Evolutionary conservation across 2,329 filamentous ascomycete species (phyloP).

Genomic region (Coniochaeta ligniaria): DNA sequence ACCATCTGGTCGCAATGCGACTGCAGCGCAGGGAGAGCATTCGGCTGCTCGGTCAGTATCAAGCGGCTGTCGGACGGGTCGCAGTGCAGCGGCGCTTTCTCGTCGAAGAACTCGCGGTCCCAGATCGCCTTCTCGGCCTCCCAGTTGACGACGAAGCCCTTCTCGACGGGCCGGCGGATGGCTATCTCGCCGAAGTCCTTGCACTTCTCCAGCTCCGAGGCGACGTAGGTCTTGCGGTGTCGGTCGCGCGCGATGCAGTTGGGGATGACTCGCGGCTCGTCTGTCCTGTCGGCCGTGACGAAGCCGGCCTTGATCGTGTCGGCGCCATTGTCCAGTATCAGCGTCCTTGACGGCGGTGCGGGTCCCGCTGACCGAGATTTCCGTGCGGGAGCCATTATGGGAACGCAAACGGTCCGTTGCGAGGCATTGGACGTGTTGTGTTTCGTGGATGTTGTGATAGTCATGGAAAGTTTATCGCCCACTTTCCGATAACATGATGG

Average conservation of each 20-base stretch:
- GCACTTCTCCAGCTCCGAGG: slow-evolving; percentile 69
- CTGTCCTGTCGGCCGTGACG: slow-evolving; percentile 33
- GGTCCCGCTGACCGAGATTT: slow-evolving; percentile 47
- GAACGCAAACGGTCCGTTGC: background rate
- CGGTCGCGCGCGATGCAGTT: slow-evolving; percentile 86
- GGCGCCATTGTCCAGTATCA: slow-evolving; percentile 90
- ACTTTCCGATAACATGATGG: background rate
- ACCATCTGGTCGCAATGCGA: slow-evolving; percentile 92
- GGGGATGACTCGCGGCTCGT: slow-evolving; percentile 65
- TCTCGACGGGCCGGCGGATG: slow-evolving; percentile 86
- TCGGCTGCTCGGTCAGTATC: slow-evolving; percentile 78
- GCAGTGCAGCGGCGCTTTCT: slow-evolving; percentile 58
- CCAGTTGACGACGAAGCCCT: slow-evolving; percentile 94
- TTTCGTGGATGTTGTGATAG: background rate
- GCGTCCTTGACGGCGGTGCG: slow-evolving; percentile 55
- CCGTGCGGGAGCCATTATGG: slow-evolving; percentile 35
- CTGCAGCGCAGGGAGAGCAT: slow-evolving; percentile 73
- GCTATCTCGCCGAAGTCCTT: slow-evolving; percentile 83
- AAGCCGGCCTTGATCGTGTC: slow-evolving; percentile 89
- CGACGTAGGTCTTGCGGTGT: slow-evolving; percentile 72
- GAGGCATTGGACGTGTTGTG: background rate
- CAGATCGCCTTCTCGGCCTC: slow-evolving; percentile 93
- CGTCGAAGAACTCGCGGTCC: slow-evolving; percentile 79
- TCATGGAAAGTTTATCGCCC: background rate
- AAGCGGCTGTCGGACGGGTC: slow-evolving; percentile 74